Evolutionary conservation across 805 yeast species (phyloP), one percentile per base, ranked within the genome.

Genomic region (Zygosaccharomyces rouxii): DNA sequence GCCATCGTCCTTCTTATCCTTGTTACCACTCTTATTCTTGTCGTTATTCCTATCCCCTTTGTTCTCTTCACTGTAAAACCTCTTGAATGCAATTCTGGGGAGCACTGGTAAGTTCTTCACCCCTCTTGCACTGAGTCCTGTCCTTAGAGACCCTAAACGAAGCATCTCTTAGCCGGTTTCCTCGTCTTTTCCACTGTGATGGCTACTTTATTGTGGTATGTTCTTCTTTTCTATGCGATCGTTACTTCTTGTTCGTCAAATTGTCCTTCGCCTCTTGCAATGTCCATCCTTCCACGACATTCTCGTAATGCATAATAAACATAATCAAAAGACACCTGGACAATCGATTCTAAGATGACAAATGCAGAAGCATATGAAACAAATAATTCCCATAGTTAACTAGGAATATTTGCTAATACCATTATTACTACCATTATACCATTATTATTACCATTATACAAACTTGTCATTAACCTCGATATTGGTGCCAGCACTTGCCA

Each of bases 1-100:
- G 31, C 60, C 48, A 11, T 57, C 47, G 16, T 59, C 48, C 6
- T 61, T 35, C 4, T 43, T 26, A 4, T 43, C 45, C n/a, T 50
- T 46, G 9, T 56, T 38, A 38, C 38, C 38, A 21, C 38, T 29
- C 5, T 38, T 23, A 42, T 43, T 42, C 11, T 45, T 30, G 4
- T 30, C 42, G 14, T 47, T 38, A 11, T 42, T 43, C 26, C 31
- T 33, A 19, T 35, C 26, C 13, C 44, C 23, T 13, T 29, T 25
- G 38, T 26, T 38, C 30, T 25, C 28, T 23, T 33, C 21, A 26
- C 44, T 22, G 31, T 21, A 14, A 33, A 18, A 21, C 35, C 26
- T 23, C 9, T n/a, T 41, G 18, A 25, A 31, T 6, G 10, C n/a
- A 18, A 16, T 35, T 30, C 25, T 44, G 13, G 21, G 37, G 5